Conservation (phyloP, 164 flowering plant genomes). For the Dillenia suffruticosa region DNA sequence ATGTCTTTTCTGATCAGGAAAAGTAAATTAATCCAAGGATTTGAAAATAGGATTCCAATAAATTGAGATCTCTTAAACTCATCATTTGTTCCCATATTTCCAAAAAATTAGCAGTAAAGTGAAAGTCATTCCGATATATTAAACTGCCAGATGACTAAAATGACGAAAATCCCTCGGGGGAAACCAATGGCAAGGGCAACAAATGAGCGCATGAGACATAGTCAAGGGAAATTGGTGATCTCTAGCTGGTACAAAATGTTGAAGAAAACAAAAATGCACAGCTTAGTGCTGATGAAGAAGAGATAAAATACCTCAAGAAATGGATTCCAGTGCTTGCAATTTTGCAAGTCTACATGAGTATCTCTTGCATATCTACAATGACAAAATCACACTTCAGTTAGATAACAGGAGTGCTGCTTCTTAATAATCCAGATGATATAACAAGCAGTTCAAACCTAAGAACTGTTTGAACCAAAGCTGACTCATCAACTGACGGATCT, state of each 20-base stretch:
- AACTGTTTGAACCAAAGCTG: constrained; percentile 60
- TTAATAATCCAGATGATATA: neutral
- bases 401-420: neutral
- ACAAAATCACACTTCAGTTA: constrained; percentile 3
- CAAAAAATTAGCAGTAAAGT: neutral
- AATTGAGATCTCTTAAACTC: no score
- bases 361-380: constrained; percentile 62
- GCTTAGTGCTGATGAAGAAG: neutral
- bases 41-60: no score
- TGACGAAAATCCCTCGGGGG: no score
- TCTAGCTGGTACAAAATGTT: neutral
- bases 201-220: no score
- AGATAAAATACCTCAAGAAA: constrained; percentile 75
- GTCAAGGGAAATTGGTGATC: no score
- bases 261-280: neutral
- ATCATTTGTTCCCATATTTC: no score
- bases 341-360: constrained; percentile 65
- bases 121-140: neutral
- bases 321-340: constrained; percentile 81
- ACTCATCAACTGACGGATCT: constrained; percentile 68
- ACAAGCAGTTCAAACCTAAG: constrained; percentile 44
- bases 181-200: no score
- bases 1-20: no score
- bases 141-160: no score
- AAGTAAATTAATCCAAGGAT: no score